These are phyloP conservation scores for Wickerhamomyces tratensis DNA, from an alignment of 805 yeast genomes.

Conservation along the genomic window DNA sequence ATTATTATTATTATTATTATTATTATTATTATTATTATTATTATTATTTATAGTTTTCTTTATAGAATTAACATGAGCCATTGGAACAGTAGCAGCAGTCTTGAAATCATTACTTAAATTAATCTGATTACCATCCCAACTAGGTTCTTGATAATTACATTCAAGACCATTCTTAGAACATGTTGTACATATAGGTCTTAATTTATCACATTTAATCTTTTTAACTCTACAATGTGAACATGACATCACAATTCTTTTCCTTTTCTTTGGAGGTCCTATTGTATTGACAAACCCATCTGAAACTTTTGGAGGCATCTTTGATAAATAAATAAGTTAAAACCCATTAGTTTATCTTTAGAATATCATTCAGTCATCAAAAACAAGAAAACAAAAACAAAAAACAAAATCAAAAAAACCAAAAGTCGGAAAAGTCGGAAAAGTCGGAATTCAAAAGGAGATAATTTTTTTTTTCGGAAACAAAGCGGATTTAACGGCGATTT, in stretches of 20 bases:
- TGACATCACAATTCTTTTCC: slow-evolving; percentile 14
- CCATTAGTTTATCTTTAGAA: too few species aligned
- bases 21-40: too few species aligned
- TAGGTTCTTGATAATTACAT: slow-evolving; percentile 45
- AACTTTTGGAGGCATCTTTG: neutral
- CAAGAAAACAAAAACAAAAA: too few species aligned
- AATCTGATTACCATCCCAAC: slow-evolving; percentile 38
- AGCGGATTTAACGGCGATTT: too few species aligned
- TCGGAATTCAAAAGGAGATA: too few species aligned
- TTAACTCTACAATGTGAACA: slow-evolving; percentile 18
- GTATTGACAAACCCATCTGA: neutral
- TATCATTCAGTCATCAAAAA: too few species aligned
- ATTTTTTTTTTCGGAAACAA: too few species aligned
- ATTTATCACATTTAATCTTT: slow-evolving; percentile 28
- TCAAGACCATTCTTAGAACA: slow-evolving; percentile 40
- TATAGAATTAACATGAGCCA: slow-evolving; percentile 12
- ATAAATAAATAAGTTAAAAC: too few species aligned
- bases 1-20: too few species aligned
- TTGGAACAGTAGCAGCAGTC: slow-evolving; percentile 14
- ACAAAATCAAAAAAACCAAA: too few species aligned
- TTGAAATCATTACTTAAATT: slow-evolving; percentile 7
- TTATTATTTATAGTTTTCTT: too few species aligned
- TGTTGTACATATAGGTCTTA: slow-evolving; percentile 42
- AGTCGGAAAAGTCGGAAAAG: too few species aligned
- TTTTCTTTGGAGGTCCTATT: slow-evolving; percentile 10